These are phyloP conservation scores for Skeletonema grethae DNA, from an alignment of 108 stramenopile genomes.

Conservation along the genomic window DNA sequence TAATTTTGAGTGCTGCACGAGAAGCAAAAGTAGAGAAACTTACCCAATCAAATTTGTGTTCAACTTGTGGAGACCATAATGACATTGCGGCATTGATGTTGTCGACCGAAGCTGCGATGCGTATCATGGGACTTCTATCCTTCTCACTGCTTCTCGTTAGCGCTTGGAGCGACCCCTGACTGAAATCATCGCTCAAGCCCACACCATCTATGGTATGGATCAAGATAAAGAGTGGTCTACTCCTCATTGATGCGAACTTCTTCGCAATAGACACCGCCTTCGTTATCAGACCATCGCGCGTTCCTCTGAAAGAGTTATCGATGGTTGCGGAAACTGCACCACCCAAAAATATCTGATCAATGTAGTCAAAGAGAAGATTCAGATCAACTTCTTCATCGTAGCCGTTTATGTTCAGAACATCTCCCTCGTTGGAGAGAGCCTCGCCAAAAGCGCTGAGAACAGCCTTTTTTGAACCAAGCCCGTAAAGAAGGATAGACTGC, in stretches of 20 bases:
- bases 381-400: constrained; percentile 51
- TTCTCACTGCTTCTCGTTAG: constrained; percentile 55
- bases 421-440: constrained; percentile 38
- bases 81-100: constrained; percentile 64
- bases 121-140: constrained; percentile 51
- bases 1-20: too few species aligned
- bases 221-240: constrained; percentile 62
- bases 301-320: background rate
- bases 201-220: constrained; percentile 78
- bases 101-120: constrained; percentile 76
- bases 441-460: constrained; percentile 64
- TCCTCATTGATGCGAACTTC: constrained; percentile 37
- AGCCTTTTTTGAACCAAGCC: constrained; percentile 68
- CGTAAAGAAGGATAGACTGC: constrained; percentile 77
- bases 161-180: constrained; percentile 66
- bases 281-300: constrained; percentile 29
- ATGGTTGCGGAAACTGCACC: constrained; percentile 39
- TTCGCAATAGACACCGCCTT: constrained; percentile 55
- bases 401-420: constrained; percentile 48
- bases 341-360: constrained; percentile 52
- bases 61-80: constrained; percentile 51
- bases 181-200: constrained; percentile 47
- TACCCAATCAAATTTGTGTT: constrained; percentile 42
- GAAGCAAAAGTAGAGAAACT: constrained; percentile 32
- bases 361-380: constrained; percentile 46